Percentiles rank a stretch among this genome's conserved stretches.
phyloP scores from a whole-genome alignment of 2,329 filamentous ascomycete genomes.

The Talaromyces sp. region DNA sequence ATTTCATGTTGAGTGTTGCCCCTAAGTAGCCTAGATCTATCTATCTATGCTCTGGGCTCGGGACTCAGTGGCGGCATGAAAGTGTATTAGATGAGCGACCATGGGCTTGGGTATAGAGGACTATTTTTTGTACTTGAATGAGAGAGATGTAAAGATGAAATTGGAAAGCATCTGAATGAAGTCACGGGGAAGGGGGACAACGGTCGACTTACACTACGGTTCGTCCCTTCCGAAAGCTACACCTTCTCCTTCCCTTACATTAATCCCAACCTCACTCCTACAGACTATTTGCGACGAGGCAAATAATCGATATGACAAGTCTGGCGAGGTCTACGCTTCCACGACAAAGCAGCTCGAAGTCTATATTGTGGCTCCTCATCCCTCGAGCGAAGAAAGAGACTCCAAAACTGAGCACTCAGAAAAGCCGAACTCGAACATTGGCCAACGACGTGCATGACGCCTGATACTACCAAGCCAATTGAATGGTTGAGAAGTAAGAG shows the following conservation, averaged over 20 bases:
- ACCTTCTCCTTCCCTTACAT: neutral
- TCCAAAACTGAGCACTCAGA: neutral
- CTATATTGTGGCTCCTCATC: neutral
- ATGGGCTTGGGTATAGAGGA: neutral
- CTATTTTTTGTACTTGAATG: neutral
- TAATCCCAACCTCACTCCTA: constrained; percentile 3
- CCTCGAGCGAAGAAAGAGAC: neutral
- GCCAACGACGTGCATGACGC: neutral
- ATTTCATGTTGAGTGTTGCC: constrained; percentile 2
- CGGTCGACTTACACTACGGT: constrained; percentile 2
- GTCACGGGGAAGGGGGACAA: neutral
- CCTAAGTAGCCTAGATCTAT: constrained; percentile 7
- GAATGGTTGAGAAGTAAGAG: neutral
- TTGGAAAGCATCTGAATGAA: neutral
- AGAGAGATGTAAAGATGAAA: neutral
- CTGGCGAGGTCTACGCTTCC: neutral
- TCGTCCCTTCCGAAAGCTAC: constrained; percentile 17
- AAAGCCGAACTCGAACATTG: neutral
- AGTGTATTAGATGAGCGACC: neutral
- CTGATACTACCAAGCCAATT: neutral
- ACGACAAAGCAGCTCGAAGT: neutral
- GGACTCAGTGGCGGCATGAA: neutral
- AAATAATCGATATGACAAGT: constrained; percentile 11
- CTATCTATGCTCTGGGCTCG: neutral
- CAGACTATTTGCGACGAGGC: neutral